phyloP scores from a whole-genome alignment of 2,329 filamentous ascomycete species.

The Alternaria triticimaculans region DNA sequence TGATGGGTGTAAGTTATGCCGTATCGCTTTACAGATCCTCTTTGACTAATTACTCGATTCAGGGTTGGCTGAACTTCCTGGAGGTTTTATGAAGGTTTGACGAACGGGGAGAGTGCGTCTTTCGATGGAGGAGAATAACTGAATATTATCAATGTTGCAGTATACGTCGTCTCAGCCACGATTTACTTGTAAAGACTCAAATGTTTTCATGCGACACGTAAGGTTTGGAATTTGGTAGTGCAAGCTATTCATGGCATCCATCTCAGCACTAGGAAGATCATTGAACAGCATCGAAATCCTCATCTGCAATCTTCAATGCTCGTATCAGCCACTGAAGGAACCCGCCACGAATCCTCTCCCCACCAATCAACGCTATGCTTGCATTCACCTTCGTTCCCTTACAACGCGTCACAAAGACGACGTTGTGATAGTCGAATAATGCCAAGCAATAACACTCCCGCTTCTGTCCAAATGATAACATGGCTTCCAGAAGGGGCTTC shows the following conservation, averaged over 20 bases:
- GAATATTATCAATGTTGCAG: not conserved
- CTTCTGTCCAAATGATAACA: not conserved
- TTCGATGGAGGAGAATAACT: not conserved
- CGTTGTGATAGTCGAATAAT: not conserved
- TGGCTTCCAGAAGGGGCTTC: not conserved
- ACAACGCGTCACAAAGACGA: not conserved
- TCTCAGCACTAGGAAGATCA: not conserved
- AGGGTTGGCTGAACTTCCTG: not conserved
- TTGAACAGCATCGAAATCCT: too few relatives aligned
- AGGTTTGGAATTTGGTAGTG: not conserved
- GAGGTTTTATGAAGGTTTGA: not conserved
- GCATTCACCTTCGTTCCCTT: not conserved
- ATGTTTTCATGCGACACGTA: not conserved
- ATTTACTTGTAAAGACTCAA: not conserved
- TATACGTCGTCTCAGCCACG: too few relatives aligned
- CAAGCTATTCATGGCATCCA: not conserved
- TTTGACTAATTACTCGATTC: not conserved
- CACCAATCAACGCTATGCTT: not conserved
- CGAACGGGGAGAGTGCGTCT: too few relatives aligned
- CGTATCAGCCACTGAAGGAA: not conserved
- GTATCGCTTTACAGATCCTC: not conserved
- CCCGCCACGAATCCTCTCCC: not conserved
- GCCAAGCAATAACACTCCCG: not conserved
- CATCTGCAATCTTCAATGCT: not conserved
- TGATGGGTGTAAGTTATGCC: slow-evolving; percentile 33